These are phyloP conservation scores for Andalucia godoyi DNA, from an alignment of 78 protist genomes.

Conservation along the genomic window DNA sequence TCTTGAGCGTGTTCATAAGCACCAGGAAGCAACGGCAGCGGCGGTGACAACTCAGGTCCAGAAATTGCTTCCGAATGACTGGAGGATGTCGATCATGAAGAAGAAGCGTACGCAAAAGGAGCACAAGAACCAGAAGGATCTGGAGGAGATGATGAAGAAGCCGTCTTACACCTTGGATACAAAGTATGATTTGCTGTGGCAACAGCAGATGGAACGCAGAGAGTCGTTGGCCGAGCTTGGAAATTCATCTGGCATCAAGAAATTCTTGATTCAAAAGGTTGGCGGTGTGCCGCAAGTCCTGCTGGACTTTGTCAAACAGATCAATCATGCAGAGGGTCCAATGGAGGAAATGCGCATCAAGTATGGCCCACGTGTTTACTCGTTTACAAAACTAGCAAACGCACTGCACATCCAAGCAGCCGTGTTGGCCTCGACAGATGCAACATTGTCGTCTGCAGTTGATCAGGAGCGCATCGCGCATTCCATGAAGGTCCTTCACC, in stretches of 20 bases:
- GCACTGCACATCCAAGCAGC: too few relatives aligned
- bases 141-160: background rate
- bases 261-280: background rate
- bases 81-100: background rate
- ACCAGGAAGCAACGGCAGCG: background rate
- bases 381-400: background rate
- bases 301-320: constrained; percentile 5
- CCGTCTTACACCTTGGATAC: background rate
- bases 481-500: too few relatives aligned
- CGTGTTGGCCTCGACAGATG: too few relatives aligned
- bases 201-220: background rate
- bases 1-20: background rate
- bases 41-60: too few relatives aligned
- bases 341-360: constrained; percentile 5
- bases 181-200: constrained; percentile 2
- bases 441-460: too few relatives aligned
- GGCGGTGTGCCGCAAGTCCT: constrained; percentile 8
- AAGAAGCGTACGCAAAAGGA: background rate
- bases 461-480: too few relatives aligned
- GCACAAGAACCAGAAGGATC: background rate
- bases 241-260: background rate
- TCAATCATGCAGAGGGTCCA: constrained; percentile 6
- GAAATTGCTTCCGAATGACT: background rate
- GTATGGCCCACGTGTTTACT: background rate
- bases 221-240: background rate